phyloP scores from a whole-genome alignment of 2,329 filamentous ascomycete genomes.

The Fusarium napiforme region DNA sequence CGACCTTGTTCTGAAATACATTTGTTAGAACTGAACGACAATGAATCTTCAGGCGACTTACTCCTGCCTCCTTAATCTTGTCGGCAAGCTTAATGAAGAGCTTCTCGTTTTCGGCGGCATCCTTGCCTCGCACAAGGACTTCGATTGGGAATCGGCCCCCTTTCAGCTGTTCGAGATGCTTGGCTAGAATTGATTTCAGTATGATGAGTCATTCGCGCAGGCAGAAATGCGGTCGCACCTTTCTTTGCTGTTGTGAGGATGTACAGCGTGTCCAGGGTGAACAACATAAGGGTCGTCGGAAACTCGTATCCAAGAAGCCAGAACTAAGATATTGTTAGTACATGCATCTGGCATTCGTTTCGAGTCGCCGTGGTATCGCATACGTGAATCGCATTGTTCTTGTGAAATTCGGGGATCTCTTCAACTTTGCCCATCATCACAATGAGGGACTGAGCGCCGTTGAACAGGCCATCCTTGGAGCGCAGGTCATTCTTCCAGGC shows the following conservation, averaged over 20 bases:
- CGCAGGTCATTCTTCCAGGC: slow-evolving; percentile 98
- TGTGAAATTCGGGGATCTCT: slow-evolving; percentile 86
- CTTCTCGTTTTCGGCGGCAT: slow-evolving; percentile 90
- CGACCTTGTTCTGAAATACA: slow-evolving; percentile 80
- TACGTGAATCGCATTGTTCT: slow-evolving; percentile 97
- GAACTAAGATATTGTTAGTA: slow-evolving; percentile 69
- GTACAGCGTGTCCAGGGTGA: slow-evolving; percentile 88
- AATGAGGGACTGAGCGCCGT: slow-evolving; percentile 85
- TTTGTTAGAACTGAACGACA: slow-evolving; percentile 22
- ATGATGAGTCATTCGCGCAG: slow-evolving; percentile 18
- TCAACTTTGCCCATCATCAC: slow-evolving; percentile 96
- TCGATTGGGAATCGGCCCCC: slow-evolving; percentile 93
- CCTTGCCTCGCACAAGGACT: slow-evolving; percentile 90
- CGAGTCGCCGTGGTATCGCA: slow-evolving; percentile 47
- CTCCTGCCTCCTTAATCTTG: slow-evolving; percentile 86
- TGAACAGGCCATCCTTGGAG: slow-evolving; percentile 84
- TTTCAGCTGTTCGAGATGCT: slow-evolving; percentile 91
- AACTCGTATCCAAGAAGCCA: slow-evolving; percentile 99
- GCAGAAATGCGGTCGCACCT: slow-evolving; percentile 64
- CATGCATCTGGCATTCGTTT: neutral
- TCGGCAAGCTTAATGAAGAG: slow-evolving; percentile 86
- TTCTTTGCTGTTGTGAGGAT: slow-evolving; percentile 98
- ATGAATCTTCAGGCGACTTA: slow-evolving; percentile 58
- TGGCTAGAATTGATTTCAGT: slow-evolving; percentile 68
- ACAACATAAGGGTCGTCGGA: slow-evolving; percentile 91